Evolutionary conservation across 2,329 filamentous ascomycete species (phyloP), one percentile per base, ranked within the genome.

Genomic region (Metarhizium humberi): DNA sequence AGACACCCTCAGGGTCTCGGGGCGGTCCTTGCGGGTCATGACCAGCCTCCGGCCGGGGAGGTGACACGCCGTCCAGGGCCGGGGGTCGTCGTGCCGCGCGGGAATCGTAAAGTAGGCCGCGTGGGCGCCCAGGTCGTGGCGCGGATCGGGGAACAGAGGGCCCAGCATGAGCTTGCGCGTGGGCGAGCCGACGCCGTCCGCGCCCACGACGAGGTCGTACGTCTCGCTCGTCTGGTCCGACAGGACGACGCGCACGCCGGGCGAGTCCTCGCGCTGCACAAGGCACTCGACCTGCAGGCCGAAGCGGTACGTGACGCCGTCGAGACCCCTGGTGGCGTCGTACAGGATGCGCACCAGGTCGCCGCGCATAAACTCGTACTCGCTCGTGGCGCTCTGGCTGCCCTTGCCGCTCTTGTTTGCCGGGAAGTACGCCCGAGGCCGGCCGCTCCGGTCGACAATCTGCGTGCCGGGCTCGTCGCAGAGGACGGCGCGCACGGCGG

Each of bases 381-480:
- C 40, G 14, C 11, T 14, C 2, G 40, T 43, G 2, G 16, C 11
- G 40, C 40, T n/a, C 16, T 14, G 40, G 6, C 14, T 6, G 10
- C 14, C 11, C 14, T 43, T n/a, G 40, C 40, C 14, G n/a, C 14
- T 43, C 6, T 2, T 14, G 40, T n/a, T 43, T 6, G 14, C 40
- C 6, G 10, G 10, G 5, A 43, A 43, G 14, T 14, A n/a, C 14
- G 40, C 40, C 10, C 10, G 4, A 4, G 6, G 40, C 14, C 14
- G 10, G 54, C 75, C 74, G 0, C 64, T 56, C 0, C 58, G 55
- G 60, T 81, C 71, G 30, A 82, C 70, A 18, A 80, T 60, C 36
- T 70, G 61, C 1, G 79, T 30, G 4, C 81, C 82, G 46, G 66
- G 55, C 66, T 85, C 78, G 16, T 73, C 61, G 16, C 80, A 76